A percentile compares a stretch with the other conserved stretches of the same genome.
These are phyloP conservation scores for Thraustotheca clavata DNA, from an alignment of 352 stramenopile genomes.

Conservation along the genomic window DNA sequence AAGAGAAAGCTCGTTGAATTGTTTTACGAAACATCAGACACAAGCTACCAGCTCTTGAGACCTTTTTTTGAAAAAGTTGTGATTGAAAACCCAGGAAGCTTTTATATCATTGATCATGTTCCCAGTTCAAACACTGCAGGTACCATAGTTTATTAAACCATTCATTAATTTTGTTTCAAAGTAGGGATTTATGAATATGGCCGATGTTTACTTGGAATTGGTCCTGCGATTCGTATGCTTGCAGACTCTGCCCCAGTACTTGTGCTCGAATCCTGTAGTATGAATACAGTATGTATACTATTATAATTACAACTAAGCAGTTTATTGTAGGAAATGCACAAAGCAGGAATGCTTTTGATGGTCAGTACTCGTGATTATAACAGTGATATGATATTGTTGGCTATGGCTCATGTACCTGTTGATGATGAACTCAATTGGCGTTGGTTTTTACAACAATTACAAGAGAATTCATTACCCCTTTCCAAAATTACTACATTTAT, in stretches of 20 bases:
- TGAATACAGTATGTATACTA: slow-evolving; percentile 8
- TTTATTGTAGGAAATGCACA: slow-evolving; percentile 27
- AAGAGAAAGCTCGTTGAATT: slow-evolving; percentile 21
- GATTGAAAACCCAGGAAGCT: slow-evolving; percentile 1
- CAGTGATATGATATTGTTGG: slow-evolving; percentile 11
- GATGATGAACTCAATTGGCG: slow-evolving; percentile 13
- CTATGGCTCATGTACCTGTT: slow-evolving; percentile 12
- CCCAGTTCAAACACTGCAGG: neutral
- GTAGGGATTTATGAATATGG: slow-evolving; percentile 7
- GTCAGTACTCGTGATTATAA: slow-evolving; percentile 19
- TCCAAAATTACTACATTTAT: slow-evolving; percentile 16
- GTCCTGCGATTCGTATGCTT: slow-evolving; percentile 2
- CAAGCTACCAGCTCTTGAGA: slow-evolving; percentile 18
- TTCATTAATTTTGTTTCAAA: neutral
- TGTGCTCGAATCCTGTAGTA: slow-evolving; percentile 4
- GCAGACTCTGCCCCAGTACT: slow-evolving; percentile 9
- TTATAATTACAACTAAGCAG: neutral
- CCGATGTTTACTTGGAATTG: slow-evolving; percentile 13
- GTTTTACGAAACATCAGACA: slow-evolving; percentile 19
- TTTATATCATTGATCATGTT: slow-evolving; percentile 20
- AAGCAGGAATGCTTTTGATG: neutral
- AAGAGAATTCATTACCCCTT: slow-evolving; percentile 6
- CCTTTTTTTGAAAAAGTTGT: slow-evolving; percentile 21
- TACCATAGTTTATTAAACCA: neutral
- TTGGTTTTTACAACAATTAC: slow-evolving; percentile 16